Base-by-base conservation (phyloP, 1,139 yeast genomes). In the Taphrina flavorubra region DNA sequence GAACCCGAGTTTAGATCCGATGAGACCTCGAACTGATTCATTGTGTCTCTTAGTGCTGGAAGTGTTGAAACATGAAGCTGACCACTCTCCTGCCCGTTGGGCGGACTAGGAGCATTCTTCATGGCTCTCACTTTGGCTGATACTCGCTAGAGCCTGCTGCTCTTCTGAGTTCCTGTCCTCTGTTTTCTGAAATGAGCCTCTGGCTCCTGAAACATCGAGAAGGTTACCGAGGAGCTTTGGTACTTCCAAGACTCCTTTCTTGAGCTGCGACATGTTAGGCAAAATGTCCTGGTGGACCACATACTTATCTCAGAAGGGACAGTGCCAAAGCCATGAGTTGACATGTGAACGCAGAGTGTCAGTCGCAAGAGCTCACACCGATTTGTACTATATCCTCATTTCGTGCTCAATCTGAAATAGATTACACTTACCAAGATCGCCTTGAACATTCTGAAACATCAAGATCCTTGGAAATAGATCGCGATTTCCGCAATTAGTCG, bases 221-320 rank as follows among this genome's bases (percentile, higher is more conserved):
- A 10, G 11, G 2, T 18, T 44, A 6, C 47, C 47, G 47, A 44
- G 47, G n/a, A 13, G 2, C 8, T n/a, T 44, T 13, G 1, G 18
- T n/a, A 13, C 47, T 7, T 44, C 8, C 18, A n/a, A 13, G 47
- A 13, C 47, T 44, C 47, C 47, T 44, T 14, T 44, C 18, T 44
- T 13, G n/a, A n/a, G 47, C n/a, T 14, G 8, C 47, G 18, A 44
- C 18, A 44, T 44, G 47, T 2, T 44, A 13, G 47, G 18, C 47
- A 18, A 44, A 44, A 25, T 25, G 31, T 25, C 31, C 1, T 25
- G 31, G 18, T 44, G 47, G 47, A 7, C 47, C 47, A 44, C 47
- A 44, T 44, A 44, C 47, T 44, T 44, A n/a, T n/a, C 47, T n/a
- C n/a, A 44, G 47, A 44, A 44, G 13, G 47, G 47, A 44, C 8